A percentile compares a stretch with the other conserved stretches of the same genome.
These are phyloP conservation scores for Fistulinella cinereoalba DNA, from an alignment of 1,284 basidiomycete species.

Conservation along the genomic window DNA sequence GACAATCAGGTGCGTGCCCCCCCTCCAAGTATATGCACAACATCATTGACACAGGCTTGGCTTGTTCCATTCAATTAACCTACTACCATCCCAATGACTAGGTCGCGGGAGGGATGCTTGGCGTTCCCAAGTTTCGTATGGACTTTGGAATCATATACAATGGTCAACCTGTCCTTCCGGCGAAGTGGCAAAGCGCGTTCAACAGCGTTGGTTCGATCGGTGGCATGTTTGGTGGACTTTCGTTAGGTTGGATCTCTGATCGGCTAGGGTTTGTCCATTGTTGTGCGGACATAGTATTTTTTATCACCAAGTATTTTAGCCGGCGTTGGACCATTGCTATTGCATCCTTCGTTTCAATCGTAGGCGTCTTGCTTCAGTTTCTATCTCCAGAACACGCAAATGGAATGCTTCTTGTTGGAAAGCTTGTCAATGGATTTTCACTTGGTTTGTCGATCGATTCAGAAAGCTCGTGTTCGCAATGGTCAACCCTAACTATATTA, in stretches of 20 bases:
- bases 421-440: constrained; percentile 28
- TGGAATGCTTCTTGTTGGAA: constrained; percentile 24
- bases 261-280: constrained; percentile 18
- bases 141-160: constrained; percentile 24
- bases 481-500: neutral
- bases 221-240: constrained; percentile 27
- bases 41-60: no score
- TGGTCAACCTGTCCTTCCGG: constrained; percentile 16
- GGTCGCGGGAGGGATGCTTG: constrained; percentile 24
- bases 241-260: constrained; percentile 27
- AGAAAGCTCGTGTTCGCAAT: no score
- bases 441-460: constrained; percentile 17
- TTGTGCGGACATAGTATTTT: no score
- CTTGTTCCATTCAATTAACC: neutral
- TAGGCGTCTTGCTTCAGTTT: constrained; percentile 27
- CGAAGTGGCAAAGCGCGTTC: constrained; percentile 32
- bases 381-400: constrained; percentile 24
- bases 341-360: constrained; percentile 23
- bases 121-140: constrained; percentile 27
- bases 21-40: no score
- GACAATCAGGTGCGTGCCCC: constrained; percentile 27
- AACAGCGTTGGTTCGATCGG: constrained; percentile 27
- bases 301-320: no score
- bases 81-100: constrained; percentile 2
- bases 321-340: constrained; percentile 21